Evolutionary conservation across 2,329 filamentous ascomycete genomes (phyloP), one percentile per base, ranked within the genome.

Genomic region (Orbilia oligospora): DNA sequence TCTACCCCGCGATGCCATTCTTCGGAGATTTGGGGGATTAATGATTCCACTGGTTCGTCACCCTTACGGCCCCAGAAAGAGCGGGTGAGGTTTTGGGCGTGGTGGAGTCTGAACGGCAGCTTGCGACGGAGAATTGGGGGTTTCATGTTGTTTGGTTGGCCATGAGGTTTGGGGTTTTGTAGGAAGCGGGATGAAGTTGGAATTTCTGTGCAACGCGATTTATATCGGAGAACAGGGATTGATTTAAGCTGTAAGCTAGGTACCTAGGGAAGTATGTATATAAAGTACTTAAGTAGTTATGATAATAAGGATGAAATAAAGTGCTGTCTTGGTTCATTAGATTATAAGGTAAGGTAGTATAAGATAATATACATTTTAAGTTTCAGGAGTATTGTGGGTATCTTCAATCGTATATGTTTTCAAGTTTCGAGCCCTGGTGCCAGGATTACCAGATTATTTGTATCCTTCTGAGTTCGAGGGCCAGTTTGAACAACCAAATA

Each of bases 1-100:
- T 75, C 71, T 33, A 75, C 71, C 46, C 48, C 64, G 53, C 71
- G 71, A 58, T 75, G 71, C 71, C 71, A 75, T 63, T 71, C 73
- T 46, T 71, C 66, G 51, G 67, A 56, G 20, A 64, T 51, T 63
- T 68, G 67, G 10, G 73, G 73, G 22, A 75, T 53, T 33, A 58
- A 51, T 18, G 58, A 33, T 24, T 48, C 51, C 44, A 66, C 61
- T 20, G 67, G 30, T 24, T 66, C 56, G 33, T 61, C 56, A 18
- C 51, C 51, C 38, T 61, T 56, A 38, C 24, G 30, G 36, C 67
- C 36, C 36, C 51, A 49, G 67, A 56, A 61, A 27, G 16, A 20
- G 22, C n/a, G 16, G 18, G 33, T 20, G 55, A 44, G 16, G 30
- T 36, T 61, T 20, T 48, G 36, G 53, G 22, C 14, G 27, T n/a